These are phyloP conservation scores for Eucalyptus regnans DNA, from an alignment of 345 rosid species.

Conservation along the genomic window DNA sequence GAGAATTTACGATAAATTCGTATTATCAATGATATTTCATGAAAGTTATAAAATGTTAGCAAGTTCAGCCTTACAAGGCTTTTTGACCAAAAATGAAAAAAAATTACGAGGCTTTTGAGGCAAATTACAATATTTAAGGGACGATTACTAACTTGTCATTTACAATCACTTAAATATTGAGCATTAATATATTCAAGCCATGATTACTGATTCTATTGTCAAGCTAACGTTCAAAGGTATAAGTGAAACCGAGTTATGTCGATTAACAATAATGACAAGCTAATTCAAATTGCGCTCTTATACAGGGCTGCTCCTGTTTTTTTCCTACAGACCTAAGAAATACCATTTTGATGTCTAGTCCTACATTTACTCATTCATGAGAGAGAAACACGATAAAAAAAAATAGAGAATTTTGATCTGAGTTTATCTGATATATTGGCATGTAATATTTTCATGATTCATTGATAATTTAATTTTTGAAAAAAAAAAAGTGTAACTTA, in stretches of 20 bases:
- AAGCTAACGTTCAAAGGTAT: not conserved
- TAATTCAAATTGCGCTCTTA: not conserved
- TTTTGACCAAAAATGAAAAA: too few species aligned
- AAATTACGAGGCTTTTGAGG: not conserved
- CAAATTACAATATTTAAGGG: not conserved
- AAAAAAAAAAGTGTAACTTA: too few species aligned
- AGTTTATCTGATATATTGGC: not conserved
- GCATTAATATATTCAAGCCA: not conserved
- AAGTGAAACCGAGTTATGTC: not conserved
- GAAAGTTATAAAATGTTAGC: not conserved
- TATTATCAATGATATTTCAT: not conserved
- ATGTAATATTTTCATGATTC: too few species aligned
- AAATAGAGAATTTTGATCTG: too few species aligned
- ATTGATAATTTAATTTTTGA: too few species aligned
- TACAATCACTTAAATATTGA: not conserved
- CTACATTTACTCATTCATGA: not conserved
- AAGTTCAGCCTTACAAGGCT: not conserved
- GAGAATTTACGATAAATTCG: not conserved
- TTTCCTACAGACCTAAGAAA: not conserved
- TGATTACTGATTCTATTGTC: too few species aligned
- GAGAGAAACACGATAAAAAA: too few species aligned
- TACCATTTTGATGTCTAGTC: not conserved
- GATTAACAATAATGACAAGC: not conserved
- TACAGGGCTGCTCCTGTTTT: accelerated
- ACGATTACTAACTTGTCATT: not conserved